Evolutionary conservation across 441 rosid genomes (phyloP), one percentile per base, ranked within the genome.

Genomic region (Euphorbia celastroides): DNA sequence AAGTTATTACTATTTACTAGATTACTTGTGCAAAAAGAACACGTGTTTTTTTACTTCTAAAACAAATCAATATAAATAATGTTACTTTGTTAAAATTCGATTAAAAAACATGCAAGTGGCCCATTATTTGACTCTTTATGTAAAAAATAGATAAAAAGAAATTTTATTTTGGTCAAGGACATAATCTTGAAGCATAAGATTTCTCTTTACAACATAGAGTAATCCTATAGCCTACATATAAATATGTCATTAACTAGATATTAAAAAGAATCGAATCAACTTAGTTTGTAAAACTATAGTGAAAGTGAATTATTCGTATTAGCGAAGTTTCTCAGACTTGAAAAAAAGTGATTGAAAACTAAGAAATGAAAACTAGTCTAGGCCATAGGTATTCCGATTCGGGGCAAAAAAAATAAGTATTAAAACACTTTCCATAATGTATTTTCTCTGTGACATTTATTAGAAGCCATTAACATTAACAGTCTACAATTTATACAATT

Each of bases 51-150:
- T 19, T 3, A 34, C 50, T 44, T 44, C 2, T 20, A 1, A n/a
- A 52, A 22, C 10, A 52, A 57, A 28, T 7, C 7, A 30, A 57
- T 20, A 57, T 16, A 17, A 32, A 2, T 17, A 2, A 4, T 1
- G 17, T 26, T 62, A 46, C 5, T n/a, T 3, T 19, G 52, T 27
- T 62, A 11, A n/a, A 55, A 12, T 55, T 66, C 60, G 26, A 67
- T 11, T 32, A 17, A 54, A 52, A 42, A 61, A 23, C 60, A 62
- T 42, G 61, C 51, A n/a, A 66, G 16, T 66, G 71, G 75, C 63
- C 66, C 19, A 10, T 61, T 1, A 41, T 62, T 72, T 67, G 71
- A 72, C 67, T 67, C 71, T 36, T 22, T 25, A 5, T 26, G 36
- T 57, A 19, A 14, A 19, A 5, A n/a, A 52, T 17, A 28, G 34